These are phyloP conservation scores for Pseudopyricularia cyperi DNA, from an alignment of 2,329 filamentous ascomycete species.

Conservation along the genomic window DNA sequence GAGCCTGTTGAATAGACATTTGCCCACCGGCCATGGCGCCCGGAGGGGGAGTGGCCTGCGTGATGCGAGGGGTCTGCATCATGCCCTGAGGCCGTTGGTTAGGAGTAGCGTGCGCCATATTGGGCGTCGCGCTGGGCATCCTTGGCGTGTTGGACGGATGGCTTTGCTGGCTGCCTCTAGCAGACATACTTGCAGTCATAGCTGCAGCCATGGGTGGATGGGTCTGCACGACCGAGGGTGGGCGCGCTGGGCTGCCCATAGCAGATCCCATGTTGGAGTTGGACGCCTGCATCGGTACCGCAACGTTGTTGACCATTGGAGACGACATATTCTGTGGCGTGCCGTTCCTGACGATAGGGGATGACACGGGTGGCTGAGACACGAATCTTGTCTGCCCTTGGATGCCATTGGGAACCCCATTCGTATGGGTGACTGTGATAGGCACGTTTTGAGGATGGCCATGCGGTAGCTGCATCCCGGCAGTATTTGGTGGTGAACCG, in stretches of 20 bases:
- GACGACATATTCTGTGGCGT: slow-evolving; percentile 54
- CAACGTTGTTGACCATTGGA: slow-evolving; percentile 39
- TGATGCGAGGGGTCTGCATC: slow-evolving; percentile 23
- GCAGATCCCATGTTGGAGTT: slow-evolving; percentile 47
- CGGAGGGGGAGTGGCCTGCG: slow-evolving; percentile 48
- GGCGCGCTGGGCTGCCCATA: slow-evolving; percentile 44
- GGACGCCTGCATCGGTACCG: slow-evolving; percentile 50
- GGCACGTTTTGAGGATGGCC: slow-evolving; percentile 24
- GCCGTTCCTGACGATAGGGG: slow-evolving; percentile 51
- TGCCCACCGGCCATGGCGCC: slow-evolving; percentile 40
- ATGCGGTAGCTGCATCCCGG: slow-evolving; percentile 25
- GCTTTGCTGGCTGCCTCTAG: slow-evolving; percentile 53
- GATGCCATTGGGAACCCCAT: slow-evolving; percentile 23
- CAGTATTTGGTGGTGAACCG: slow-evolving; percentile 16
- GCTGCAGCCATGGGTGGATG: slow-evolving; percentile 42
- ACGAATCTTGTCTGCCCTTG: slow-evolving; percentile 36
- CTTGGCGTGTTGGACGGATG: slow-evolving; percentile 50
- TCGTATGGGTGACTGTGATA: slow-evolving; percentile 16
- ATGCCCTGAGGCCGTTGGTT: slow-evolving; percentile 34
- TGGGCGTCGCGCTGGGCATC: slow-evolving; percentile 48
- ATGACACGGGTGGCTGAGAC: slow-evolving; percentile 51
- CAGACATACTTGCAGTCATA: slow-evolving; percentile 50
- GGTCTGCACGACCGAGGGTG: slow-evolving; percentile 51
- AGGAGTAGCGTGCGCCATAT: slow-evolving; percentile 46
- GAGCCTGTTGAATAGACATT: slow-evolving; percentile 28